phyloP scores from a whole-genome alignment of 192 early-diverging fungal species.

The Gryganskiella cystojenkinii region DNA sequence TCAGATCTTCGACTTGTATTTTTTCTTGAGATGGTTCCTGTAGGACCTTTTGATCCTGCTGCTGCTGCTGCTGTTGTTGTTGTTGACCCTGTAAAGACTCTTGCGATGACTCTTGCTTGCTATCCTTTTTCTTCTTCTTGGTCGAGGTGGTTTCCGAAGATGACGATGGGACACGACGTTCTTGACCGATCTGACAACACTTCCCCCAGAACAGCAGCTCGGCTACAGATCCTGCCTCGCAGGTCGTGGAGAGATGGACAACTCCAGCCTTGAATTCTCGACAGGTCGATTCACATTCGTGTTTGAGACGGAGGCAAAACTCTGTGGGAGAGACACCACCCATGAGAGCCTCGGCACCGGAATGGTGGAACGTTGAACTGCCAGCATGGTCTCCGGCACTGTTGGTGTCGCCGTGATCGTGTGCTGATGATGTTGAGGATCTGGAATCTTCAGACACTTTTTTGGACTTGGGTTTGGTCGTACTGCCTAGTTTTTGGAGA shows the following conservation, averaged over 20 bases:
- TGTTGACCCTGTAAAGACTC: neutral
- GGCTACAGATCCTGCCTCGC: slow-evolving; percentile 31
- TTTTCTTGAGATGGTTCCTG: too few species aligned
- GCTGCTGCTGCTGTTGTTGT: neutral
- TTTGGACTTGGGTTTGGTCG: neutral
- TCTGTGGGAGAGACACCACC: slow-evolving; percentile 17
- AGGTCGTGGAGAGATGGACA: slow-evolving; percentile 18
- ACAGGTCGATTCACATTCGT: slow-evolving; percentile 43
- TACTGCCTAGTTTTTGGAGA: neutral
- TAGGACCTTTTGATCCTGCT: neutral
- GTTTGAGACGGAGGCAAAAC: slow-evolving; percentile 39
- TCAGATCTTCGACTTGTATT: slow-evolving; percentile 7
- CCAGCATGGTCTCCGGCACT: too few species aligned
- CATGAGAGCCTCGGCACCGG: slow-evolving; percentile 13
- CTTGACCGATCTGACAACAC: slow-evolving; percentile 40
- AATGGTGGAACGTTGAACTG: slow-evolving; percentile 23
- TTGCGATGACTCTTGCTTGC: neutral
- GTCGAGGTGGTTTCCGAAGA: neutral
- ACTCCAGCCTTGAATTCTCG: slow-evolving; percentile 19
- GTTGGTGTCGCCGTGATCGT: neutral
- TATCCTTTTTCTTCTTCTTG: neutral
- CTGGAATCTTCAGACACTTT: neutral
- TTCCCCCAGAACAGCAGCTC: slow-evolving; percentile 43
- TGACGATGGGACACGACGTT: neutral
- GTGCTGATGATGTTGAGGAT: neutral